Evolutionary conservation across 352 stramenopile species (phyloP).

Genomic region (Pythium phragmiticola): DNA sequence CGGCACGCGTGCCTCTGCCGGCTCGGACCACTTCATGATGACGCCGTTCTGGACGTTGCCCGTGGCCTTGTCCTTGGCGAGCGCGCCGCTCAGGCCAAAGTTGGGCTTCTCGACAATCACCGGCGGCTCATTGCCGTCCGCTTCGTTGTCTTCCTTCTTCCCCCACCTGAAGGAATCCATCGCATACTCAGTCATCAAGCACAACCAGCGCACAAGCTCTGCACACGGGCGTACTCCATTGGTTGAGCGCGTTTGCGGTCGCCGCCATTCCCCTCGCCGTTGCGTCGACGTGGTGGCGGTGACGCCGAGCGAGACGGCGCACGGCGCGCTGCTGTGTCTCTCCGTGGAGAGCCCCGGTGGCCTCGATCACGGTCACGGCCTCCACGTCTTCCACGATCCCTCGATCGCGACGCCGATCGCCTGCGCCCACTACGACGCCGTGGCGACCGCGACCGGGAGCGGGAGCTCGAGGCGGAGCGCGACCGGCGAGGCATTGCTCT

Average conservation of each 20-base stretch:
- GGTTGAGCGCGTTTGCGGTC: slow-evolving; percentile 42
- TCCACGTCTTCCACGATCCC: neutral
- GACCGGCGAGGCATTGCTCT: slow-evolving; percentile 5
- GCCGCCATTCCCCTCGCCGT: neutral
- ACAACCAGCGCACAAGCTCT: neutral
- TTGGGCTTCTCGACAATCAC: slow-evolving; percentile 92
- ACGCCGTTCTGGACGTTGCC: slow-evolving; percentile 97
- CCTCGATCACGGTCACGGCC: neutral
- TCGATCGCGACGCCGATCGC: neutral
- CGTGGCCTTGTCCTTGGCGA: slow-evolving; percentile 94
- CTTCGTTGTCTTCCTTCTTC: slow-evolving; percentile 63
- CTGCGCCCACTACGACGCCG: neutral
- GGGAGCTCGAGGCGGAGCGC: slow-evolving; percentile 8
- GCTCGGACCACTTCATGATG: slow-evolving; percentile 97
- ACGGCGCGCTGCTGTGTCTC: neutral
- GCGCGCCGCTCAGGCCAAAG: slow-evolving; percentile 96
- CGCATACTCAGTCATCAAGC: neutral
- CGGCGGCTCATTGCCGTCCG: slow-evolving; percentile 27
- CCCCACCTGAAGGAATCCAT: slow-evolving; percentile 46
- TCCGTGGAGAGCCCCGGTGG: neutral
- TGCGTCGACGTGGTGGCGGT: slow-evolving; percentile 1
- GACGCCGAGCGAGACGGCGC: slow-evolving; percentile 13
- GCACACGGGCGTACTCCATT: slow-evolving; percentile 38
- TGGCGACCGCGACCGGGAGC: slow-evolving; percentile 4
- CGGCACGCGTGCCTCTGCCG: slow-evolving; percentile 91